phyloP scores from a whole-genome alignment of 805 yeast species.

The Saccharomycopsis sp. region DNA sequence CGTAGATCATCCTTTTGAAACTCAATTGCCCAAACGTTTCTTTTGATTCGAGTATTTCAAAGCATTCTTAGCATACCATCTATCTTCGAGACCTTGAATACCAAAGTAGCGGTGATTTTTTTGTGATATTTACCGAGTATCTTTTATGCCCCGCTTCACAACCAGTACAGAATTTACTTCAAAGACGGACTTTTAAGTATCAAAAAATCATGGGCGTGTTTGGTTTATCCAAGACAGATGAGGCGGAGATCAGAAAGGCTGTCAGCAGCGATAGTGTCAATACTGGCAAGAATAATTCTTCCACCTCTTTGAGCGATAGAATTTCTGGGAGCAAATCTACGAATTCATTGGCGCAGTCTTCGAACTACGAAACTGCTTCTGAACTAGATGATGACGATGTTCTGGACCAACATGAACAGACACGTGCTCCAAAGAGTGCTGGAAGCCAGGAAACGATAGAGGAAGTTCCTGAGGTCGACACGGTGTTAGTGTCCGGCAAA shows the following conservation, averaged over 20 bases:
- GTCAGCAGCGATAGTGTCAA: not conserved
- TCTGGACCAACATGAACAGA: not conserved
- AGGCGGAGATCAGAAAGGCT: not conserved
- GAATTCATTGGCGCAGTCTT: not conserved
- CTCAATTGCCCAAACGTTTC: not conserved
- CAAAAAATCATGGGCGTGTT: not conserved
- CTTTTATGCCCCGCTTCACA: not conserved
- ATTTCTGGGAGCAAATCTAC: not conserved
- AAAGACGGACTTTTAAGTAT: no score
- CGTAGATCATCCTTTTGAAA: not conserved
- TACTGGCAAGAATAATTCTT: not conserved
- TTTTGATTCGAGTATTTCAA: not conserved
- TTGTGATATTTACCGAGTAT: not conserved
- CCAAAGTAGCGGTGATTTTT: no score
- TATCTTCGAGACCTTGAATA: no score
- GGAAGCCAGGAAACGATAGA: not conserved
- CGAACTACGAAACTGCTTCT: slow-evolving; percentile 1
- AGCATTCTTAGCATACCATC: not conserved
- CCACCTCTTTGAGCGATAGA: not conserved
- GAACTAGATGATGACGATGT: not conserved
- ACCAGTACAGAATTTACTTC: no score
- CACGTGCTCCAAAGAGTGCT: not conserved
- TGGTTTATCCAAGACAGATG: not conserved
- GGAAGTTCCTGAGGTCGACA: not conserved
- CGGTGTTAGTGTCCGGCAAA: not conserved